Percentiles rank a stretch among this genome's conserved stretches.
phyloP scores from a whole-genome alignment of 495 filamentous ascomycete genomes.

The Cercophora newfieldiana region DNA sequence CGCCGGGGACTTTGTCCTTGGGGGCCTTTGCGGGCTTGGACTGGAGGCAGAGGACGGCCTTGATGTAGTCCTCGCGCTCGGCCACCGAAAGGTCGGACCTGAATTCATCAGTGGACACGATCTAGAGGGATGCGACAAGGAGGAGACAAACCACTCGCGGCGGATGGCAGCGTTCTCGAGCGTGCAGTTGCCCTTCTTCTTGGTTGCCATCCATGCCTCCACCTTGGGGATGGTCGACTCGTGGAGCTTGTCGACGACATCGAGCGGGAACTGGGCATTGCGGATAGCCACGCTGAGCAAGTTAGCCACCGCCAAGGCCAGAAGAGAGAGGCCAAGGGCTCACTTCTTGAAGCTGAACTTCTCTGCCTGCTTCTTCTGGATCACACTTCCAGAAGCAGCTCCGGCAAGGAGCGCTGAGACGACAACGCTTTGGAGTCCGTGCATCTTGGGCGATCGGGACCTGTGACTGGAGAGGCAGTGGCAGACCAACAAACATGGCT shows the following conservation, averaged over 20 bases:
- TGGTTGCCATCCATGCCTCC: slow-evolving; percentile 36
- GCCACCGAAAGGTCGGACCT: slow-evolving; percentile 36
- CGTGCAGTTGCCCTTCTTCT: slow-evolving; percentile 48
- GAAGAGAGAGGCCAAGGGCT: background rate
- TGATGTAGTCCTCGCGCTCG: slow-evolving; percentile 54
- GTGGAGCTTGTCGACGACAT: slow-evolving; percentile 41
- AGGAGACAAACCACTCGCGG: slow-evolving; percentile 46
- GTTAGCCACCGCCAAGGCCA: background rate
- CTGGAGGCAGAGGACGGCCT: slow-evolving; percentile 49
- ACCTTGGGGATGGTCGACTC: slow-evolving; percentile 39
- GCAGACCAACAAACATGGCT: background rate
- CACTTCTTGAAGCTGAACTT: slow-evolving; percentile 1
- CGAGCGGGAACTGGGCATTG: slow-evolving; percentile 38
- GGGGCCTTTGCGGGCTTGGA: slow-evolving; percentile 41
- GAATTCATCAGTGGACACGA: slow-evolving; percentile 17
- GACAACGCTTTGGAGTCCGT: background rate
- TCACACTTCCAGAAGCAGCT: background rate
- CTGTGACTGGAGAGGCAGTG: background rate
- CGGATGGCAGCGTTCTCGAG: slow-evolving; percentile 48
- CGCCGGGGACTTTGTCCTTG: slow-evolving; percentile 47
- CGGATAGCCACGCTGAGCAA: slow-evolving; percentile 17
- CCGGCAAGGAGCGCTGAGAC: background rate
- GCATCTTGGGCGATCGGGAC: background rate
- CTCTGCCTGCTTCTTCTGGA: background rate
- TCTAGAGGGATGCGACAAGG: too few species aligned